A percentile compares a stretch with the other conserved stretches of the same genome.
Evolutionary conservation across 2,329 filamentous ascomycete genomes (phyloP).

Genomic region (Passalora sequoiae): DNA sequence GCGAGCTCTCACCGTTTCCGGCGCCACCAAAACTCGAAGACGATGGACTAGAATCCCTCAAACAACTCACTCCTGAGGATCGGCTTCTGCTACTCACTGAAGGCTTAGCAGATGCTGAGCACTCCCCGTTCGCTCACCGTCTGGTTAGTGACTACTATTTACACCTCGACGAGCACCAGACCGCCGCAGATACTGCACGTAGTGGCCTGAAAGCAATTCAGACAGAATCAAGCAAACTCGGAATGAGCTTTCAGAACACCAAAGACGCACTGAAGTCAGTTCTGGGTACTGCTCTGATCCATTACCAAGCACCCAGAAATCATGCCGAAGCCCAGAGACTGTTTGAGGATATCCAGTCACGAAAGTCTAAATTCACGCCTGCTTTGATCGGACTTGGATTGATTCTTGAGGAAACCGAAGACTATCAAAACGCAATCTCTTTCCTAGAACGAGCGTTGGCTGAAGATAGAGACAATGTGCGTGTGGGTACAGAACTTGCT

Average conservation of each 20-base stretch:
- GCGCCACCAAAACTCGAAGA: constrained; percentile 51
- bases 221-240: constrained; percentile 60
- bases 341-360: constrained; percentile 73
- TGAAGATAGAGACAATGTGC: constrained; percentile 68
- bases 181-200: constrained; percentile 70
- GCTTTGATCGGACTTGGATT: constrained; percentile 86
- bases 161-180: constrained; percentile 78
- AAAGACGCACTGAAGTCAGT: constrained; percentile 69
- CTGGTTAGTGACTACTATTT: constrained; percentile 80
- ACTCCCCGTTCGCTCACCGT: constrained; percentile 76
- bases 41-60: constrained; percentile 47
- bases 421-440: constrained; percentile 73
- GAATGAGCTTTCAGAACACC: constrained; percentile 63
- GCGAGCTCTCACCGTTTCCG: constrained; percentile 78
- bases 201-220: constrained; percentile 62
- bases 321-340: constrained; percentile 82
- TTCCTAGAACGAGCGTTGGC: constrained; percentile 73
- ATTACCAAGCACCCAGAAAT: constrained; percentile 83
- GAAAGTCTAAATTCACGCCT: constrained; percentile 69
- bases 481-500: constrained; percentile 77
- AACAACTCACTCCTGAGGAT: constrained; percentile 66
- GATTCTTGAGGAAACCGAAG: constrained; percentile 88
- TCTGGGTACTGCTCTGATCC: constrained; percentile 81
- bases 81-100: constrained; percentile 72
- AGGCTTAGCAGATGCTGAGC: constrained; percentile 44